Evolutionary conservation across 306 rosid species (phyloP), one percentile per base, ranked within the genome.

Genomic region (Ziziphus jujuba): DNA sequence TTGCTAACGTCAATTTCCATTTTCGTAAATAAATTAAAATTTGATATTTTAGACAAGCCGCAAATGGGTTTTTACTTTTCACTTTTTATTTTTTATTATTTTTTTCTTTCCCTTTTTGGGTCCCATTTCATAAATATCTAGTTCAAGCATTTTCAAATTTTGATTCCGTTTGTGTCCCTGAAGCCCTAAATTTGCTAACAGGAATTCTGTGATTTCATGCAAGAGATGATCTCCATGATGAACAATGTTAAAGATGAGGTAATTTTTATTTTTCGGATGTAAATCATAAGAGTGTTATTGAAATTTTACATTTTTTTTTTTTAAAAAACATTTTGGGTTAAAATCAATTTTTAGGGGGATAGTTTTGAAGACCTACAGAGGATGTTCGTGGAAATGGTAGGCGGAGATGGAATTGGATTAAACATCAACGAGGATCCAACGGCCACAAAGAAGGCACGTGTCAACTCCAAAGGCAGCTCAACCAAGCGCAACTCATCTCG

Each of bases 171-270:
- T 17, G 5, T 56, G 20, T 19, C 49, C 53, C 45, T 15, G 17
- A n/a, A n/a, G 28, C 16, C 33, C 52, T 35, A 9, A 35, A 28
- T 59, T 61, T 20, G 34, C 5, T 9, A 17, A 22, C 92, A 95
- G 99, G 96, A 84, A 6, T 95, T 95, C 50, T 87, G 88, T 76
- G 97, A 78, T 60, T 95, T 95, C 72, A 88, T 95, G 97, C 83
- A 84, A 60, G 99, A 95, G 76, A 95, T 95, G 97, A 66, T 90
- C 13, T 70, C 97, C 17, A 84, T 90, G 95, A 95, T 95, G 99
- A 85, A 87, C 82, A 87, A 79, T 38, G 96, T 85, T 15, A 88
- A 90, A 69, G 87, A 78, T 45, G 95, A 95, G 99, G 99, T 95
- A 75, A 31, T 9, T 35, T 59, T 19, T 50, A 0, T 0, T 51